Percentiles rank a stretch among this genome's conserved stretches.
These are phyloP conservation scores for Neurospora pannonica DNA, from an alignment of 495 filamentous ascomycete genomes.

Conservation along the genomic window DNA sequence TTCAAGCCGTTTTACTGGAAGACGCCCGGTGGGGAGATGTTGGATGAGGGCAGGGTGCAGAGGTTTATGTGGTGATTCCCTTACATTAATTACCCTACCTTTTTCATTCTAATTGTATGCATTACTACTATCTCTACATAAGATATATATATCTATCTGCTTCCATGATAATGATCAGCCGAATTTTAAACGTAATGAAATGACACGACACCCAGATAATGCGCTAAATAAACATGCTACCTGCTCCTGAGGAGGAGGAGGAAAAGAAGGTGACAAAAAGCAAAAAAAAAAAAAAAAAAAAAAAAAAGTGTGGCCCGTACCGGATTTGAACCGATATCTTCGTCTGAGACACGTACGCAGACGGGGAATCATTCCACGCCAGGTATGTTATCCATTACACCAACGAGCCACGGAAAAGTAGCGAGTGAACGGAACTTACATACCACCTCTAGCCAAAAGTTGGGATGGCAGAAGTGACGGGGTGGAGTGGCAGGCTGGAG, in stretches of 20 bases:
- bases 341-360: background rate
- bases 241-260: too few species aligned
- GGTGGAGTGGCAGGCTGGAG: background rate
- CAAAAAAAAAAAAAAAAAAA: too few species aligned
- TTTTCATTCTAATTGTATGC: too few species aligned
- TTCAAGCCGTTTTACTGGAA: constrained; percentile 72
- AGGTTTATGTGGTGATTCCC: constrained; percentile 73
- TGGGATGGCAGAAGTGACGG: background rate
- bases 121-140: too few species aligned
- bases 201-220: too few species aligned
- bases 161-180: too few species aligned
- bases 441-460: background rate
- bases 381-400: background rate
- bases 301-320: background rate
- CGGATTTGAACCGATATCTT: background rate
- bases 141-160: too few species aligned
- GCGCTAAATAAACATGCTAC: too few species aligned
- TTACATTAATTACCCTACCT: too few species aligned
- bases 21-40: constrained; percentile 25
- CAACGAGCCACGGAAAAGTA: background rate
- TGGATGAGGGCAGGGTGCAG: constrained; percentile 72
- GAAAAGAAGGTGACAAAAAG: too few species aligned
- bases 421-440: background rate
- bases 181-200: too few species aligned
- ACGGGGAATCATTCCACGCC: background rate